phyloP scores from a whole-genome alignment of 2,329 filamentous ascomycete genomes.

The Xylaria arbuscula region DNA sequence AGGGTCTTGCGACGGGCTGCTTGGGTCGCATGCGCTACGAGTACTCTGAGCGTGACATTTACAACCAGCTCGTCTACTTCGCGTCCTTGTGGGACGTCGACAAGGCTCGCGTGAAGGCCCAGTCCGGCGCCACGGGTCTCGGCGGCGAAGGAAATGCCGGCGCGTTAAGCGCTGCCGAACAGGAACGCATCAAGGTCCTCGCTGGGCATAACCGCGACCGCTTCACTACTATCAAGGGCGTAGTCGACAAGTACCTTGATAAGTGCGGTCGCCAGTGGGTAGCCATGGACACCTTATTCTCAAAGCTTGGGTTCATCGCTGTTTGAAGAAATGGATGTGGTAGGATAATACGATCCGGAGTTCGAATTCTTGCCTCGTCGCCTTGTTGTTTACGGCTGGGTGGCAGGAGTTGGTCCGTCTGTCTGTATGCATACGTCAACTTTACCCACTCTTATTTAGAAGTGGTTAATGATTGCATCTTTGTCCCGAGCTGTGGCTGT shows the following conservation, averaged over 20 bases:
- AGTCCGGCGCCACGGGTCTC: slow-evolving; percentile 57
- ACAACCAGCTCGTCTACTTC: slow-evolving; percentile 94
- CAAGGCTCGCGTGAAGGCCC: slow-evolving; percentile 70
- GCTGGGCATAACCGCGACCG: slow-evolving; percentile 84
- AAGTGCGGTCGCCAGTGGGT: slow-evolving; percentile 95
- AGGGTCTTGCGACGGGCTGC: slow-evolving; percentile 85
- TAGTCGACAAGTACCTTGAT: slow-evolving; percentile 85
- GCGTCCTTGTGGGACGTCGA: slow-evolving; percentile 89
- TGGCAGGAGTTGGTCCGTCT: neutral
- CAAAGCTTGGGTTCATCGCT: slow-evolving; percentile 67
- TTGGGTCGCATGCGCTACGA: slow-evolving; percentile 89
- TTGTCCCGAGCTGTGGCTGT: neutral
- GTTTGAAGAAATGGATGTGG: slow-evolving; percentile 20
- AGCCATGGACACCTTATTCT: slow-evolving; percentile 89
- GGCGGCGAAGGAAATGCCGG: slow-evolving; percentile 44
- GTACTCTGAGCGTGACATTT: slow-evolving; percentile 87
- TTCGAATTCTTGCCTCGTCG: neutral
- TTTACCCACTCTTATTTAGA: neutral
- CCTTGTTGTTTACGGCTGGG: neutral
- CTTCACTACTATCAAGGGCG: slow-evolving; percentile 79
- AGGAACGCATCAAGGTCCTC: slow-evolving; percentile 74
- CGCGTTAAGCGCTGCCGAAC: slow-evolving; percentile 63
- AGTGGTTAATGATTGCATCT: slow-evolving; percentile 10
- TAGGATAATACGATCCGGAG: neutral
- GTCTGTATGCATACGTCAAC: neutral